Evolutionary conservation across 169 alveolate species (phyloP).

Genomic region (Plasmodium vivax): DNA sequence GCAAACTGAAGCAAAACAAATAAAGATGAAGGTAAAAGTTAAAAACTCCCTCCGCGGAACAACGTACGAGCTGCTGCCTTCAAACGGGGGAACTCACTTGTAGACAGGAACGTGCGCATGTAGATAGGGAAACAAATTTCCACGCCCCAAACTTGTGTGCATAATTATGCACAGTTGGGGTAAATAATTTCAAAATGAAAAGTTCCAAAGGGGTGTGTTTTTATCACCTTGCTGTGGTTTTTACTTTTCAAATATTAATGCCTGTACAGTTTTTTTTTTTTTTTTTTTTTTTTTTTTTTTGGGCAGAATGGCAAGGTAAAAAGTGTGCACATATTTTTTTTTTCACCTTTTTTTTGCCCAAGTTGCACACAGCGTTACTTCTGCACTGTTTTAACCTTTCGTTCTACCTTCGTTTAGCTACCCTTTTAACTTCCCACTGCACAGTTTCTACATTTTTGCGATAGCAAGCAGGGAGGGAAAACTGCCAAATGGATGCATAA

Average conservation of each 20-base stretch:
- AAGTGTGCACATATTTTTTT: constrained; percentile 16
- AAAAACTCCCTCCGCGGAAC: not conserved
- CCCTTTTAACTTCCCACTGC: not conserved
- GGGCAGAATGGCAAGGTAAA: not conserved
- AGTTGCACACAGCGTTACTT: constrained; percentile 9
- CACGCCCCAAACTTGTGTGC: constrained; percentile 16
- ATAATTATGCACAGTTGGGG: constrained; percentile 50
- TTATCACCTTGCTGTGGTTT: not conserved
- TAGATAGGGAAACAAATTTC: not conserved
- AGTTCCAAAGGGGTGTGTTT: not conserved
- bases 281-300: too few species aligned
- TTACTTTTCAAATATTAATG: not conserved
- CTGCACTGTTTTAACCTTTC: not conserved
- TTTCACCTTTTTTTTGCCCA: not conserved
- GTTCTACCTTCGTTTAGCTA: not conserved
- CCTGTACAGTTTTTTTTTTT: not conserved
- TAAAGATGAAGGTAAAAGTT: not conserved
- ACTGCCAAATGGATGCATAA: not conserved
- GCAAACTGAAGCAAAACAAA: not conserved
- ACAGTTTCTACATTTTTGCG: constrained; percentile 11
- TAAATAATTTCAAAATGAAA: not conserved
- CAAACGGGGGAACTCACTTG: not conserved
- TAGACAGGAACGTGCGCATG: constrained; percentile 3
- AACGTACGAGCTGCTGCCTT: constrained; percentile 25
- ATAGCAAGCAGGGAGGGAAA: not conserved